Base-by-base conservation (phyloP, 2,329 filamentous ascomycete genomes). In the Phoma herbarum region DNA sequence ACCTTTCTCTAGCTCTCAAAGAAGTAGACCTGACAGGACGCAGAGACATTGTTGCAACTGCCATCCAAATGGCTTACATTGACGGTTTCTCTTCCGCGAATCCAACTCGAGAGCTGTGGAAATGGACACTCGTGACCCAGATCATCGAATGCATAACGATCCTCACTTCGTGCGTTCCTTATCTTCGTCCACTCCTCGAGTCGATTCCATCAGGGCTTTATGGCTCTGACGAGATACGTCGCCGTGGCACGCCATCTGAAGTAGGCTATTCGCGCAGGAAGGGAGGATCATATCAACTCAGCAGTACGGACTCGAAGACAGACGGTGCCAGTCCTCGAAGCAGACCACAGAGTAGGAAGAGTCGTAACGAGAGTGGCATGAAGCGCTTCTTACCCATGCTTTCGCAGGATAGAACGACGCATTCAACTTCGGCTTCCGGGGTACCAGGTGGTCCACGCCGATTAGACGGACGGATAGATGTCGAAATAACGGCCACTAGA, bases 121-220 rank as follows among this genome's bases (percentile, higher is more conserved):
- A 73, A 50, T 75, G 73, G 74, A 75, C 72, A 14, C 64, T 76
- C 2, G 52, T 70, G 16, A 68, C 73, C 6, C 74, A 75, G 35
- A 64, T 75, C 39, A 68, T 75, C 22, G 66, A 74, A 60, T 75
- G 72, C 60, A 71, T 75, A 33, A 75, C 73, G 0, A 75, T 76
- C 22, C 59, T 76, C 37, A 75, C 74, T 26, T 74, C 73, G 20
- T 76, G 73, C 46, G 65, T 76, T 2, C 74, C 74, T 0, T 75
- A 76, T 39, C 67, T 76, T 9, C 72, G 73, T 4, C 74, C 74
- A n/a, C 67, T 76, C 3, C 61, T 75, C 2, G 73, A 75, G 42
- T 67, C 71, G 1, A 60, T 75, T 0, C 71, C 71, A 9, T 74
- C 74, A 18, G 74, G 74, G 2, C 60, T 76, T 9, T 75, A 75